Conservation (phyloP, 1,139 yeast genomes). For the Yarrowia galli region DNA sequence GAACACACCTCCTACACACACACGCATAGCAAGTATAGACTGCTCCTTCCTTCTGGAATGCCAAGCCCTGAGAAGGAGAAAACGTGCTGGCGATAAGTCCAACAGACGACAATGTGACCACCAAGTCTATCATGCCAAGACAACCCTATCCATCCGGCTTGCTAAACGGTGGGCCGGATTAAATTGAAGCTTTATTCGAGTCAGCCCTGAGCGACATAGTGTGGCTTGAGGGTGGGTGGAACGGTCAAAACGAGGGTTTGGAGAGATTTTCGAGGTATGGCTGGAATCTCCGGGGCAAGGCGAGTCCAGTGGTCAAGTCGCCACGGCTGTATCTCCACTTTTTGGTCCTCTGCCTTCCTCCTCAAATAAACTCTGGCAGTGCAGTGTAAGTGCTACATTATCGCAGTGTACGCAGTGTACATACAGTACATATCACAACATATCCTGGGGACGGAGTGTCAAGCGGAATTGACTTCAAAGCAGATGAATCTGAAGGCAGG, state of each 20-base stretch:
- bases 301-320: neutral
- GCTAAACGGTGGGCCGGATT: slow-evolving; percentile 34
- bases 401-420: neutral
- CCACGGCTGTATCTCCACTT: neutral
- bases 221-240: neutral
- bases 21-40: too few species aligned
- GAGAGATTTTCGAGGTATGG: neutral
- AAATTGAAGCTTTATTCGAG: slow-evolving; percentile 5
- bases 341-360: neutral
- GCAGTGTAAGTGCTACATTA: slow-evolving; percentile 17
- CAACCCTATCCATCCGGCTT: slow-evolving; percentile 10
- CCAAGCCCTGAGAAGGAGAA: neutral
- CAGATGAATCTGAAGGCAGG: neutral
- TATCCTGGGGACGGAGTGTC: too few species aligned
- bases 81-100: slow-evolving; percentile 12
- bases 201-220: neutral
- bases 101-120: neutral
- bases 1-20: too few species aligned
- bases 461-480: neutral
- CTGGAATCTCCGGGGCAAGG: neutral
- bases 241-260: neutral
- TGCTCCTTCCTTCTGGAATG: neutral
- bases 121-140: slow-evolving; percentile 25
- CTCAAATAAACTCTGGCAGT: slow-evolving; percentile 12
- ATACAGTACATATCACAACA: neutral